Evolutionary conservation across 2,329 filamentous ascomycete species (phyloP).

Genomic region (Fusarium hainanense): DNA sequence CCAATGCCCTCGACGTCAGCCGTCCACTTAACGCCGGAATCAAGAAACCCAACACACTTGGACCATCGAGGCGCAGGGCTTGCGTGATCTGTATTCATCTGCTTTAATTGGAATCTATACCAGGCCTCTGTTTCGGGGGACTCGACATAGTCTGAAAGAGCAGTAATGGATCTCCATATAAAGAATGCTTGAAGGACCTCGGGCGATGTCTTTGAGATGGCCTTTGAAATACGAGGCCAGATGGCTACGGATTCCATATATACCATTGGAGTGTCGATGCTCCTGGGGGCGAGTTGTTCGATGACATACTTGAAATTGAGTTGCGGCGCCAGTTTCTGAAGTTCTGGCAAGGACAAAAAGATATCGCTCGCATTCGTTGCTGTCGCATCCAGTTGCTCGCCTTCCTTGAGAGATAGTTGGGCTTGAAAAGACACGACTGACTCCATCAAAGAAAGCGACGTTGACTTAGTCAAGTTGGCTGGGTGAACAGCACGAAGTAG

Average conservation of each 20-base stretch:
- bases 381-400: neutral
- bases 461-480: constrained; percentile 10
- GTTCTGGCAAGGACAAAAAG: neutral
- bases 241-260: no score
- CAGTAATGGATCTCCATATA: constrained; percentile 70
- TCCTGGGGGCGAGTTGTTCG: constrained; percentile 8
- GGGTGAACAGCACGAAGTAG: constrained; percentile 24
- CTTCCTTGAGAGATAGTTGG: neutral
- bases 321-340: neutral
- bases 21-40: constrained; percentile 13
- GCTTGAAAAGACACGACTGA: neutral
- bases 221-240: neutral
- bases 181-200: constrained; percentile 70
- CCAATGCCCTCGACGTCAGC: neutral
- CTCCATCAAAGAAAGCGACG: neutral
- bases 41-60: neutral
- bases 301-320: constrained; percentile 25
- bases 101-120: constrained; percentile 67
- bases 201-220: constrained; percentile 54
- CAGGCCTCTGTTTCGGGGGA: constrained; percentile 70
- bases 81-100: constrained; percentile 59
- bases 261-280: neutral
- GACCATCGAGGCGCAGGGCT: constrained; percentile 11
- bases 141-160: constrained; percentile 65
- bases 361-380: no score